These are phyloP conservation scores for Theobroma grandiflorum DNA, from an alignment of 441 rosid genomes.

Conservation along the genomic window DNA sequence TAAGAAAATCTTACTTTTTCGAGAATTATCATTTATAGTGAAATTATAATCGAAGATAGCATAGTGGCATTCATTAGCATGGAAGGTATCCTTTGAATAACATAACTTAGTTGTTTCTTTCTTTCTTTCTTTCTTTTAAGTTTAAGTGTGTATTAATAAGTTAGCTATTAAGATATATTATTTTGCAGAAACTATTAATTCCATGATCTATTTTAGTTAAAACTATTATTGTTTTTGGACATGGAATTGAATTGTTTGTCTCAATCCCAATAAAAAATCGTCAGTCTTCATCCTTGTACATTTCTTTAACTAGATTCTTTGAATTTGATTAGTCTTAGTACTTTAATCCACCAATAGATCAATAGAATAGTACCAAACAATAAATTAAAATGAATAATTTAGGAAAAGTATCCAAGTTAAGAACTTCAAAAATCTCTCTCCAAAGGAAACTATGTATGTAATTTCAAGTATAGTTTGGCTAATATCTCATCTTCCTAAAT, in stretches of 20 bases:
- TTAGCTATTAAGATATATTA: not conserved
- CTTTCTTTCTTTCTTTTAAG: not conserved
- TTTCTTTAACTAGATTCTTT: not conserved
- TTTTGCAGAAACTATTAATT: not conserved
- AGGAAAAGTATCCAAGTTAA: not conserved
- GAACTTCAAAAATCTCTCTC: not conserved
- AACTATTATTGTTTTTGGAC: not conserved
- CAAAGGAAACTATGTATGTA: not conserved
- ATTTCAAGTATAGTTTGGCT: not conserved
- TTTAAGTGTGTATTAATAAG: not conserved
- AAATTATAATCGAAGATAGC: constrained; percentile 68
- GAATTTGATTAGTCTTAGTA: not conserved
- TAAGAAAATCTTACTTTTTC: constrained; percentile 80
- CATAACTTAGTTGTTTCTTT: not conserved
- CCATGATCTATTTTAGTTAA: not conserved
- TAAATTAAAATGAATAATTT: not conserved
- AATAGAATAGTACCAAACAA: not conserved
- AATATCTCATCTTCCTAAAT: not conserved
- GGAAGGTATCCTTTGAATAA: constrained; percentile 31
- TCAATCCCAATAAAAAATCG: not conserved
- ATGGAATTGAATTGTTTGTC: not conserved
- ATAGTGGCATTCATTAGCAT: constrained; percentile 63
- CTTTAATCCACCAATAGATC: not conserved
- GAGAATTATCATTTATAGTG: constrained; percentile 65
- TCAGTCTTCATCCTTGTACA: not conserved